Conservation (phyloP, 352 stramenopile species). For the Phytophthora lateralis region DNA sequence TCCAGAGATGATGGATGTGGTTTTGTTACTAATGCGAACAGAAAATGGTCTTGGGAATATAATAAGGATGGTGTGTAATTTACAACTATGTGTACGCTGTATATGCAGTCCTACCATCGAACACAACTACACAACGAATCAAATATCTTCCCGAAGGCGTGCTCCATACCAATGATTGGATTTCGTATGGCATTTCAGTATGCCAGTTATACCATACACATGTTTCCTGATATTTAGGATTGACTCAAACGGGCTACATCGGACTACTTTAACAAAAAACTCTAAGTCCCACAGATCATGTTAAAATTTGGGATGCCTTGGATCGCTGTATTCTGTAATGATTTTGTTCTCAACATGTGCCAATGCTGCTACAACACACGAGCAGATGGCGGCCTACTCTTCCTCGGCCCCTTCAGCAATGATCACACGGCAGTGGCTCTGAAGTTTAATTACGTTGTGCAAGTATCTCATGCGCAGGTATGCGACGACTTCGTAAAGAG, state of each 20-base stretch:
- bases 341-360: too few relatives aligned
- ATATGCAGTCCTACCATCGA: too few relatives aligned
- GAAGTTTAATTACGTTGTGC: conserved; percentile 4
- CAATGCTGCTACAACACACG: neutral
- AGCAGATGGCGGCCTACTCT: neutral
- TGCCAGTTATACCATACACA: too few relatives aligned
- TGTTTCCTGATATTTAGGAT: too few relatives aligned
- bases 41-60: neutral
- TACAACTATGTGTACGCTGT: neutral
- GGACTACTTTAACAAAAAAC: too few relatives aligned
- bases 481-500: neutral
- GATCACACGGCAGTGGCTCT: neutral
- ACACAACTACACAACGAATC: too few relatives aligned
- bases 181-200: too few relatives aligned
- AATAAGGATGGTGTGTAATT: neutral
- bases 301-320: neutral
- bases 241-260: too few relatives aligned
- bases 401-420: neutral
- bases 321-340: too few relatives aligned
- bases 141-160: too few relatives aligned
- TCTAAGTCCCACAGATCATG: too few relatives aligned
- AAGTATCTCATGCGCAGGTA: conserved; percentile 2
- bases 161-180: too few relatives aligned
- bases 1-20: neutral
- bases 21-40: neutral